phyloP scores from a whole-genome alignment of 768 basidiomycete species.

The Kwoniella bestiolae region DNA sequence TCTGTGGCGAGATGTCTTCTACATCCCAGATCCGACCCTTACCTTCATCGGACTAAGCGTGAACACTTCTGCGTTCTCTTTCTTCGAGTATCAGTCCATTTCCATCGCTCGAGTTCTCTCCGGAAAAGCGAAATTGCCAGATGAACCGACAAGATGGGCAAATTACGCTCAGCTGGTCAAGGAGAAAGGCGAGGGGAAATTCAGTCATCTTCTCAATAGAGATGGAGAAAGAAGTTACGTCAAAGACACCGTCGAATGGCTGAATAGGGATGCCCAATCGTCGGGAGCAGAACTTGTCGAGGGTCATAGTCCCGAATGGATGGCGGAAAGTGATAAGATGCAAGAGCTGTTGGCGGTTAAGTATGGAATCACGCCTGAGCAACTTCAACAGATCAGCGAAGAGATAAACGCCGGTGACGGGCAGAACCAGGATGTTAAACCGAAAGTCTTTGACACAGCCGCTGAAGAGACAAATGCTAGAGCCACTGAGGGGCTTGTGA shows the following conservation, averaged over 20 bases:
- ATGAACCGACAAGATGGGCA: slow-evolving; percentile 1
- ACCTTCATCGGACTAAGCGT: slow-evolving; percentile 54
- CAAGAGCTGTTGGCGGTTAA: slow-evolving; percentile 14
- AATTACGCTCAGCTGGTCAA: slow-evolving; percentile 24
- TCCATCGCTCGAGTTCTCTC: slow-evolving; percentile 39
- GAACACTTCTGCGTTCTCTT: slow-evolving; percentile 43
- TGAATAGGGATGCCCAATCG: slow-evolving; percentile 38
- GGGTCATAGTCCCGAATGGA: slow-evolving; percentile 23
- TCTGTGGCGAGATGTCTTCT: slow-evolving; percentile 60
- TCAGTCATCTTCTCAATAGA: slow-evolving; percentile 31
- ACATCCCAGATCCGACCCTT: slow-evolving; percentile 62
- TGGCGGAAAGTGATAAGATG: slow-evolving; percentile 21
- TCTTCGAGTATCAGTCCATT: slow-evolving; percentile 45
- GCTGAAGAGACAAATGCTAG: not conserved
- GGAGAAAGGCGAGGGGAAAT: slow-evolving; percentile 34
- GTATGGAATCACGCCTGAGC: slow-evolving; percentile 21
- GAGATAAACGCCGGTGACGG: slow-evolving; percentile 4
- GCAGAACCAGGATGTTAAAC: not conserved
- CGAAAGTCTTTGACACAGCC: not conserved
- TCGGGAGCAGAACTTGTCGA: slow-evolving; percentile 25
- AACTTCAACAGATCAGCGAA: slow-evolving; percentile 7
- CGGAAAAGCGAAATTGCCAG: slow-evolving; percentile 29
- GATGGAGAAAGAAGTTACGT: slow-evolving; percentile 35
- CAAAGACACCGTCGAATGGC: slow-evolving; percentile 34
- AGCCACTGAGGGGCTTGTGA: slow-evolving; percentile 1